Base-by-base conservation (phyloP, 2,329 filamentous ascomycete genomes). In the Trematosphaeria pertusa region DNA sequence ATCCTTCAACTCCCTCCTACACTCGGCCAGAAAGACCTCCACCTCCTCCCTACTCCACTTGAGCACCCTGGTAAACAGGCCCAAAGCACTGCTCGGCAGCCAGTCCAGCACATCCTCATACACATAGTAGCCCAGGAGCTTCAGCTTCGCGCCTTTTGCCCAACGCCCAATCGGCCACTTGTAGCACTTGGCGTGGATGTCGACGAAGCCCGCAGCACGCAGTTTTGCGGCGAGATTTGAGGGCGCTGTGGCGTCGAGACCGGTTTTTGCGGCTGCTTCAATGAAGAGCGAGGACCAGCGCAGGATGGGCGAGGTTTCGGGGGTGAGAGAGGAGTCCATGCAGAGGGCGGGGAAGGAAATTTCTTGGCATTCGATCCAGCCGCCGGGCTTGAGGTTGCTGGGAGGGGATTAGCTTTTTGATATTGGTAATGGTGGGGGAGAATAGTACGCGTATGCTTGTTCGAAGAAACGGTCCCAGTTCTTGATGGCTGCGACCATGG, bases 401-500 rank as follows among this genome's bases (percentile, higher is more conserved):
- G 6, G 15, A 21, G 19, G n/a, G 28, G 44, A 21, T 47, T 22
- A 46, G 43, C 21, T 12, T 15, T 11, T 34, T 34, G 32, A 3
- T 28, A 36, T 30, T 5, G 7, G 37, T 19, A n/a, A 38, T 4
- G 5, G 26, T 19, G 8, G 24, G 35, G 24, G 33, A 37, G 9
- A 37, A n/a, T 21, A n/a, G 7, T 28, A 52, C 50, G 46, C 30
- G 37, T 58, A 63, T 22, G 54, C 52, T 42, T 78, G 74, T 18
- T 75, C 64, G 15, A 83, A 64, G 45, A 86, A 70, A 9, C 70
- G 68, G 2, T 69, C 65, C 67, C 83, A 84, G 56, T 87, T 74
- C 9, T 75, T 73, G 35, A 88, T 75, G 11, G 78, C 76, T 21
- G 77, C 77, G 52, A 76, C 61, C 75, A 83, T 74, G 72, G 79